Evolutionary conservation across 2,329 filamentous ascomycete genomes (phyloP), one percentile per base, ranked within the genome.

Genomic region (Pseudogymnoascus sp.): DNA sequence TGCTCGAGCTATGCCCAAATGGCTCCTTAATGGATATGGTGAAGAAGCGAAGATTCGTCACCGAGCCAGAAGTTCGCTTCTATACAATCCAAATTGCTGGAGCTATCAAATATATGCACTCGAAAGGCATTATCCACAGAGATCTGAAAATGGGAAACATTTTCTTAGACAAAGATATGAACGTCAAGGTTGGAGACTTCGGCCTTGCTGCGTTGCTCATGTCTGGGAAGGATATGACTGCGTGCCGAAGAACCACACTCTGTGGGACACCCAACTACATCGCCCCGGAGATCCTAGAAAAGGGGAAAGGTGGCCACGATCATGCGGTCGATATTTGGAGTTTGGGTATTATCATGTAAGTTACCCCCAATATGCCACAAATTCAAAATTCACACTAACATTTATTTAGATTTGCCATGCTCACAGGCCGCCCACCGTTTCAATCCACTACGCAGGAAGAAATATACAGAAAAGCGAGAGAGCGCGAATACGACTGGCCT

Each of bases 251-350:
- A 71, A 97, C 92, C 25, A 99, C 95, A 6, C 85, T 99, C 65
- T 99, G 95, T 71, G 95, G 95, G 65, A 99, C 95, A 4, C 95
- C 95, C 1, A 99, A 99, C 76, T 99, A 99, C 75, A 96, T 99
- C 70, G 95, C 95, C 0, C 95, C 95, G 0, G 95, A 99, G 73
- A 96, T 99, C 67, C 78, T 99, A 62, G 91, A 96, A 73, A 96
- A 95, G 80, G 91, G 90, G 36, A 95, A 91, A 73, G 92, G 93
- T 71, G 95, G 95, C 0, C 95, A 99, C 74, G 95, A 96, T 69
- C 93, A 98, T 74, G 96, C 96, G 80, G 95, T 99, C 3, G 95
- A 99, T 74, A 90, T 99, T 64, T 99, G 96, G 96, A 96, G 93
- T 51, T 82, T 99, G 73, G 95, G 96, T 19, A 95, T 99, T 69